Evolutionary conservation across 2,329 filamentous ascomycete species (phyloP).

Genomic region (Samsoniella hepiali): DNA sequence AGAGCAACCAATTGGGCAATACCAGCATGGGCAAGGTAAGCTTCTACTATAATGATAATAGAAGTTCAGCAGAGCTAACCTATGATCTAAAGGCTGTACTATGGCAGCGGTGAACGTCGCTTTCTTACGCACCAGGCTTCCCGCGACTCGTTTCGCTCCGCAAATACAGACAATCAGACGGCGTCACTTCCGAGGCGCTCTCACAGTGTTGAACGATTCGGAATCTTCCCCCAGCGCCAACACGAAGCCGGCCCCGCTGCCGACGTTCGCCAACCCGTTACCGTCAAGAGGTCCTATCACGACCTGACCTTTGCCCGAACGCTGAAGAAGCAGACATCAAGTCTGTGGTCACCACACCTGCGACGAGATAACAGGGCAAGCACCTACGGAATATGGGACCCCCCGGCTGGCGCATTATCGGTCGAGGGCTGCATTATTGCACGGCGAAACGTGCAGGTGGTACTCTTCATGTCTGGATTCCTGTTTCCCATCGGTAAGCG

Average conservation of each 20-base stretch:
- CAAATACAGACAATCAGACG: constrained; percentile 46
- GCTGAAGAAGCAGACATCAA: constrained; percentile 51
- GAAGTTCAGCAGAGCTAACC: constrained; percentile 14
- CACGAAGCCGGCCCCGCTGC: constrained; percentile 33
- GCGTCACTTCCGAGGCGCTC: constrained; percentile 46
- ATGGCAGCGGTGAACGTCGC: constrained; percentile 61
- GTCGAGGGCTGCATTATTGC: constrained; percentile 59
- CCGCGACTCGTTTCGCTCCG: constrained; percentile 46
- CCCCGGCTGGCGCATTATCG: constrained; percentile 66
- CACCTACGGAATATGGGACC: constrained; percentile 65
- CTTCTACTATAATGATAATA: background rate
- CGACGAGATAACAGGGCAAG: constrained; percentile 58
- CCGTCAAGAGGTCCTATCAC: constrained; percentile 6
- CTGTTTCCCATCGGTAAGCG: constrained; percentile 67
- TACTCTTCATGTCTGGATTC: constrained; percentile 74
- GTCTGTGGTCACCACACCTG: constrained; percentile 73
- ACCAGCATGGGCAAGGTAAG: constrained; percentile 54
- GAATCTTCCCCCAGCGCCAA: constrained; percentile 44
- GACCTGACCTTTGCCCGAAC: constrained; percentile 24
- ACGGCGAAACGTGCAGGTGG: constrained; percentile 69
- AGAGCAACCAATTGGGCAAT: constrained; percentile 45
- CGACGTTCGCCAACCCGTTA: constrained; percentile 2
- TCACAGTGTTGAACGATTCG: constrained; percentile 47
- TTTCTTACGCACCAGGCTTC: constrained; percentile 45
- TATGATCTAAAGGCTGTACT: constrained; percentile 56